Conservation (phyloP, 148 eudicot genomes). For the Beta vulgaris region DNA sequence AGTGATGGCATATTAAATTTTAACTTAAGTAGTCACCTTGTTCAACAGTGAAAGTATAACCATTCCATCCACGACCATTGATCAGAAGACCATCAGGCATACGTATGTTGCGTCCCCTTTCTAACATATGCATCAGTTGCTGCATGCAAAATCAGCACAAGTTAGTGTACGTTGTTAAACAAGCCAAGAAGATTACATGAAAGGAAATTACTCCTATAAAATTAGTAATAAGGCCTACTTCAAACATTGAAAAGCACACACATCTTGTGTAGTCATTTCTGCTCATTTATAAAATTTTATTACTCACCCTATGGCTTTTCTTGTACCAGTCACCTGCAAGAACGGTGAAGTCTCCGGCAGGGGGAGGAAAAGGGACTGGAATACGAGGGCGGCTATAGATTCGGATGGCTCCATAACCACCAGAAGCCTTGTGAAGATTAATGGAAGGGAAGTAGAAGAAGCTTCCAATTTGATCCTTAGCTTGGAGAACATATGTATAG, state of each 20-base stretch:
- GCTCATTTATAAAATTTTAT: no score
- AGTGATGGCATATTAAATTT: no score
- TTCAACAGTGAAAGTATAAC: conserved; percentile 68
- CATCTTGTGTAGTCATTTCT: no score
- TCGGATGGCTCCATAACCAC: conserved; percentile 72
- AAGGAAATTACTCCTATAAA: background rate
- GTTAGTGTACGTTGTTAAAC: no score
- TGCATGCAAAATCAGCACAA: conserved; percentile 26
- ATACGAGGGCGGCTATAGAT: conserved; percentile 81
- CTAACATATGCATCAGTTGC: conserved; percentile 52
- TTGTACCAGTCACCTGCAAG: conserved; percentile 97
- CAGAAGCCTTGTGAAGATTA: conserved; percentile 78
- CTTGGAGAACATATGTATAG: conserved; percentile 86
- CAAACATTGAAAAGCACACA: no score
- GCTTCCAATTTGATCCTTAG: conserved; percentile 94
- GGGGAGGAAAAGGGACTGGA: conserved; percentile 87
- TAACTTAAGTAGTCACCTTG: conserved; percentile 55
- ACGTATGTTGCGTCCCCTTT: conserved; percentile 63
- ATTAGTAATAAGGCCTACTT: no score
- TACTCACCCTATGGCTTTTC: conserved; percentile 64
- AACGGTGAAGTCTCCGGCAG: conserved; percentile 70
- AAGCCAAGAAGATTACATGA: background rate
- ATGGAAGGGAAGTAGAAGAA: conserved; percentile 91
- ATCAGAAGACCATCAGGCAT: conserved; percentile 88
- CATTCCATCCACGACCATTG: conserved; percentile 97